Evolutionary conservation across 2,329 filamentous ascomycete genomes (phyloP).

Genomic region (Arthrobotrys iridis): DNA sequence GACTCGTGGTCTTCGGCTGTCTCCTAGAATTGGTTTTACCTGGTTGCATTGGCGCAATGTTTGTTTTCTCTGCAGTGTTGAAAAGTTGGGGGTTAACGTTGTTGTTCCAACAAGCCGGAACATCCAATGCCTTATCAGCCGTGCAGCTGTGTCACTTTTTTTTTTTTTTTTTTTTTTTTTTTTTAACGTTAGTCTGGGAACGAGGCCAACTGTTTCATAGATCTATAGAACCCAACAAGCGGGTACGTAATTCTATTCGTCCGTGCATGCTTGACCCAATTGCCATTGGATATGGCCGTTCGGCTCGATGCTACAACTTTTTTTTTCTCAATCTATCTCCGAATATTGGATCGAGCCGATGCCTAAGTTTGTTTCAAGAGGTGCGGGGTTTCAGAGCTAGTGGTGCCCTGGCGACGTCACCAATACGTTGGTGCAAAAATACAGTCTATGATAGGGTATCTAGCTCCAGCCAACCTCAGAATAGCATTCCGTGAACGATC

Average conservation of each 20-base stretch:
- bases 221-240: no score
- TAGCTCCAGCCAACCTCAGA: conserved; percentile 25
- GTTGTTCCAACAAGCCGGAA: no score
- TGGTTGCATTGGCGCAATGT: neutral
- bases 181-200: no score
- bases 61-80: conserved; percentile 2
- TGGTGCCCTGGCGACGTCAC: conserved; percentile 2
- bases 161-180: no score
- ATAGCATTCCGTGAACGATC: conserved; percentile 26
- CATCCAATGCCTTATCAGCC: no score
- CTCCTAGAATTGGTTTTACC: neutral
- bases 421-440: neutral
- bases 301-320: conserved; percentile 8
- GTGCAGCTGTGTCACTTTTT: no score
- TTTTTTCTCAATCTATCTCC: no score
- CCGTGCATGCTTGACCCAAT: no score
- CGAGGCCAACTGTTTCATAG: no score
- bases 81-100: conserved; percentile 1
- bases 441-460: neutral
- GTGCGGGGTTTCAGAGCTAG: neutral
- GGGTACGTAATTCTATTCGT: neutral
- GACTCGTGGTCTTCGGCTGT: conserved; percentile 14
- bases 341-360: neutral
- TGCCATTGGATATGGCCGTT: neutral
- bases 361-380: conserved; percentile 3